Percentiles rank a stretch among this genome's conserved stretches.
These are phyloP conservation scores for Colletotrichum eleusines DNA, from an alignment of 2,329 filamentous ascomycete species.

Conservation along the genomic window DNA sequence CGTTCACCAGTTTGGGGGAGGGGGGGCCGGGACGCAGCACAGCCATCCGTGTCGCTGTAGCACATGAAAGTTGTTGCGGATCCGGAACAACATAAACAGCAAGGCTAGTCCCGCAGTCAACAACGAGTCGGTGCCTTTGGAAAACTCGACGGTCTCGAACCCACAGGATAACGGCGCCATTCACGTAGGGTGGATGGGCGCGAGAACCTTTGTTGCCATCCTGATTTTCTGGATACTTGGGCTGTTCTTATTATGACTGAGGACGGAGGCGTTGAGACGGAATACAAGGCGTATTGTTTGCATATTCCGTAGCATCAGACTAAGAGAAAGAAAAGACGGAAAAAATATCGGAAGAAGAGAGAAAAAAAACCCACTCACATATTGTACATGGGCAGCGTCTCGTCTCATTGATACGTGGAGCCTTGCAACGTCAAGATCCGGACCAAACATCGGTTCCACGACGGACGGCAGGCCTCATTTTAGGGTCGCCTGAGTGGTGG, in stretches of 20 bases:
- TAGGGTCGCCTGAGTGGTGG: background rate
- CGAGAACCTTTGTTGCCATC: background rate
- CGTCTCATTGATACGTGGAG: background rate
- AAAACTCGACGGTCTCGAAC: background rate
- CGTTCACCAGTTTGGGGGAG: background rate
- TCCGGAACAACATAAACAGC: slow-evolving; percentile 1
- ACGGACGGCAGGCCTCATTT: background rate
- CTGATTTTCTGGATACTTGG: slow-evolving; percentile 5
- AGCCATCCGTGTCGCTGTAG: background rate
- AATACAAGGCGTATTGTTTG: background rate
- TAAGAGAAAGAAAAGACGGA: too few species aligned
- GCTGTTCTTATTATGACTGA: background rate
- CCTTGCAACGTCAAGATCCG: background rate
- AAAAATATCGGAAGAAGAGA: too few species aligned
- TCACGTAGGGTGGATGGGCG: background rate
- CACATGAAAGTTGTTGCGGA: background rate
- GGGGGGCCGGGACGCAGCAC: background rate
- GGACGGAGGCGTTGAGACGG: background rate
- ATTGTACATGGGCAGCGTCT: background rate
- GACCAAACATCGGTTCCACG: background rate
- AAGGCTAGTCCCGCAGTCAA: background rate
- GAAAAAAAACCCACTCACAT: background rate
- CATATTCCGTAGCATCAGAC: background rate
- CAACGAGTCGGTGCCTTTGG: background rate
- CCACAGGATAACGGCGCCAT: background rate